Evolutionary conservation across 176 grass and related monocot genomes (phyloP), one percentile per base, ranked within the genome.

Genomic region (Carex littledalei): DNA sequence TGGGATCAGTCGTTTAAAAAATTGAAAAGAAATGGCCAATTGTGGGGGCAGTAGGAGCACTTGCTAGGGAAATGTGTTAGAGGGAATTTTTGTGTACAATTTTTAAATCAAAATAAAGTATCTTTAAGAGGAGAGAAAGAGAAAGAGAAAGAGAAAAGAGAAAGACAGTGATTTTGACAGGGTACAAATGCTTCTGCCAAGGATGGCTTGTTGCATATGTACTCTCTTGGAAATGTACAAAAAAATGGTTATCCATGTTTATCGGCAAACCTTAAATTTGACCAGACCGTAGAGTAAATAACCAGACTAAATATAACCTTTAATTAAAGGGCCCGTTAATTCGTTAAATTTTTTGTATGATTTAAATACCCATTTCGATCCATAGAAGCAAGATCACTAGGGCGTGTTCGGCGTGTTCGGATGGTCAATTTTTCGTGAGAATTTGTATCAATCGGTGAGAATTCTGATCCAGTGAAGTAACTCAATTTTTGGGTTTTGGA

Each of bases 141-240:
- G 26, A 26, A 26, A 26, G 26, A 26, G 26, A 26, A 24, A 0
- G 0, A 4, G 0, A 4, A 39, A 39, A 45, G 50, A 24, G 61
- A 24, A 53, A 85, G 69, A 85, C 83, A 82, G 49, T 88, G 90
- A 93, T 87, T 50, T 83, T 90, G 89, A 93, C 94, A 95, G 62
- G 91, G 87, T 89, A 89, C 87, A 93, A 86, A 79, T 86, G 86
- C 79, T 80, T 47, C 83, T 74, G 52, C 62, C 60, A 83, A 54
- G 9, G 62, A 65, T 83, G 81, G 63, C 39, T 31, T 67, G 20
- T 66, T 83, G 81, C 45, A 15, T 32, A 64, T 81, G 79, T 81
- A 63, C 68, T 83, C 81, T 83, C 81, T 83, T 32, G 81, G 41
- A 55, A 68, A 34, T 83, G 62, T 68, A 83, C 81, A 18, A 26